phyloP scores from a whole-genome alignment of 768 basidiomycete genomes.

The Collybia sordida region DNA sequence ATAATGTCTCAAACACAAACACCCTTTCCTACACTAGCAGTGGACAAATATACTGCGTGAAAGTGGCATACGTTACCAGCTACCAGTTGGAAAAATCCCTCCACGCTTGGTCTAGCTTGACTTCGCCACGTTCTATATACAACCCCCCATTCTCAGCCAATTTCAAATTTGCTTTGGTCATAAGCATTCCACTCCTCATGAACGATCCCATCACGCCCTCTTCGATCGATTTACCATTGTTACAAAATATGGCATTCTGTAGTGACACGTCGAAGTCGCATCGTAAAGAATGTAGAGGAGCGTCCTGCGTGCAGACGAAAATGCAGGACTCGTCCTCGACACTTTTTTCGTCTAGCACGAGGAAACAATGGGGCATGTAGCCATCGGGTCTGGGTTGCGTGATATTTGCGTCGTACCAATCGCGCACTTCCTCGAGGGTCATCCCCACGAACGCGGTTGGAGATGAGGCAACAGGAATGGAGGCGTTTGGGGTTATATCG shows the following conservation, averaged over 20 bases:
- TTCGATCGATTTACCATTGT: not conserved
- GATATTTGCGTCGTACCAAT: not conserved
- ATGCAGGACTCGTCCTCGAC: not conserved
- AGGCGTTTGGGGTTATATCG: not conserved
- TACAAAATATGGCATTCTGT: not conserved
- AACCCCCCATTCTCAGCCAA: not conserved
- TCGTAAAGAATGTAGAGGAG: not conserved
- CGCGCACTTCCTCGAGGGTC: not conserved
- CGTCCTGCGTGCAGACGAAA: not conserved
- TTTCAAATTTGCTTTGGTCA: not conserved
- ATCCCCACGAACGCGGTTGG: not conserved
- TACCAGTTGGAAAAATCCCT: not conserved
- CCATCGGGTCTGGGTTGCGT: not conserved
- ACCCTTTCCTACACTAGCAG: no score
- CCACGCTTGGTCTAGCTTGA: not conserved
- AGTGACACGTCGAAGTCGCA: not conserved
- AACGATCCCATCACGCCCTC: not conserved
- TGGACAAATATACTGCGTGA: no score
- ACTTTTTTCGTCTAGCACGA: not conserved
- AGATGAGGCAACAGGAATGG: not conserved
- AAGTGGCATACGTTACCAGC: no score
- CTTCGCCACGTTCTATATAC: conserved; percentile 1
- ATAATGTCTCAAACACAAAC: no score
- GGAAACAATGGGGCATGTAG: not conserved
- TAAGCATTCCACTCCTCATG: conserved; percentile 4